Conservation (phyloP, 257 asterid species). For the Schizonepeta tenuifolia region DNA sequence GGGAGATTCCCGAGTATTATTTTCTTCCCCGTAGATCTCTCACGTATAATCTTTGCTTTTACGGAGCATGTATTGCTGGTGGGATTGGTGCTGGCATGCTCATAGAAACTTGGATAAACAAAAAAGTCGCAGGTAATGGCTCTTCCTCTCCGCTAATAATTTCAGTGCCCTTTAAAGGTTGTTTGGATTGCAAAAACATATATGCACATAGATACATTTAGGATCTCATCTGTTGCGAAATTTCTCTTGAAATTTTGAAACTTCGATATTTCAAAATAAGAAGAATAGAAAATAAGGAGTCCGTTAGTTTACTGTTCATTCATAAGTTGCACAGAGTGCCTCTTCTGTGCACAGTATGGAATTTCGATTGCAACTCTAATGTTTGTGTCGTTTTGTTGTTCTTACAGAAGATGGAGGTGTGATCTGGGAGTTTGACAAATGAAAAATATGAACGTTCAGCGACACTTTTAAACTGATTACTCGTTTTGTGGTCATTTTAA, state of each 20-base stretch:
- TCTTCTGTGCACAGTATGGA: no score
- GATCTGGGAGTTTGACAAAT: no score
- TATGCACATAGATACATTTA: not conserved
- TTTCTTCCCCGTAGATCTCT: conserved; percentile 78
- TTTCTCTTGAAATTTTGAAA: not conserved
- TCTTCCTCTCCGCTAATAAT: not conserved
- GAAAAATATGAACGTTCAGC: conserved; percentile 14
- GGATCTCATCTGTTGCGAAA: not conserved
- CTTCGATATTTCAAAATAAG: not conserved
- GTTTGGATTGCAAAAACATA: not conserved
- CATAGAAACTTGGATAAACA: conserved; percentile 75
- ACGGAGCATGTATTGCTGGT: conserved; percentile 73
- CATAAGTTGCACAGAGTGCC: no score
- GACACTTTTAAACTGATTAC: not conserved
- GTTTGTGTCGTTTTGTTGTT: no score
- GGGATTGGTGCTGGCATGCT: conserved; percentile 94
- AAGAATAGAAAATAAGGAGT: not conserved
- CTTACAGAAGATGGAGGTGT: no score
- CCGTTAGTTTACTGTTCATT: no score
- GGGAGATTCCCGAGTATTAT: conserved; percentile 81
- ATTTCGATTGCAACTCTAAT: no score
- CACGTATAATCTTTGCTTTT: conserved; percentile 48
- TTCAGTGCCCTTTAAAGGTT: conserved; percentile 6
- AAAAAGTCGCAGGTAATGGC: conserved; percentile 76
- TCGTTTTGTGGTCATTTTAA: not conserved